phyloP scores from a whole-genome alignment of 2,329 filamentous ascomycete genomes.

The Xylaria sp. region DNA sequence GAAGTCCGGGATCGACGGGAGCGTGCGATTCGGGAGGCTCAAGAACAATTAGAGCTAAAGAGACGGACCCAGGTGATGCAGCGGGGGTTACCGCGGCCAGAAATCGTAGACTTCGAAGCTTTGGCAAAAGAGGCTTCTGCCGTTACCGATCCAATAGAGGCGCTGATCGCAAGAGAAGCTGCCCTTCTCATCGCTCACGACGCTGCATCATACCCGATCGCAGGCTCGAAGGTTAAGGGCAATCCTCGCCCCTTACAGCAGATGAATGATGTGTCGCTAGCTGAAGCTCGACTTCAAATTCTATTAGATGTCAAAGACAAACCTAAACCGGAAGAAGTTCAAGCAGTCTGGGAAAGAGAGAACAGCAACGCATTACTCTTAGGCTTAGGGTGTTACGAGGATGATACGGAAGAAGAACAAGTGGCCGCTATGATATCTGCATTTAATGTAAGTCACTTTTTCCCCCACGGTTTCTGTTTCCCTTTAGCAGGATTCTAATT shows the following conservation, averaged over 20 bases:
- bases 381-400: constrained; percentile 80
- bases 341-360: constrained; percentile 58
- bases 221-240: constrained; percentile 69
- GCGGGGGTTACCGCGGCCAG: constrained; percentile 77
- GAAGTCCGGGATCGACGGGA: constrained; percentile 83
- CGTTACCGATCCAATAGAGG: constrained; percentile 67
- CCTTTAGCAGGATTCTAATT: constrained; percentile 19
- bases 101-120: constrained; percentile 70
- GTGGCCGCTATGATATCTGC: constrained; percentile 67
- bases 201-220: constrained; percentile 74
- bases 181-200: constrained; percentile 83
- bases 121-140: constrained; percentile 68
- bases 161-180: constrained; percentile 76
- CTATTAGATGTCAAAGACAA: constrained; percentile 68
- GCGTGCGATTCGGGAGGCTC: constrained; percentile 72
- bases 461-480: neutral
- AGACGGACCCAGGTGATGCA: constrained; percentile 93
- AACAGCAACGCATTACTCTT: constrained; percentile 68
- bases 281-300: constrained; percentile 78
- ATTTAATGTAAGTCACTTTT: constrained; percentile 68
- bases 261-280: constrained; percentile 74
- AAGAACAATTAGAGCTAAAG: constrained; percentile 77
- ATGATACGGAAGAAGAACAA: constrained; percentile 75
- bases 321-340: constrained; percentile 57
- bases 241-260: constrained; percentile 63